These are phyloP conservation scores for Pythium folliculosum DNA, from an alignment of 352 stramenopile genomes.

Conservation along the genomic window DNA sequence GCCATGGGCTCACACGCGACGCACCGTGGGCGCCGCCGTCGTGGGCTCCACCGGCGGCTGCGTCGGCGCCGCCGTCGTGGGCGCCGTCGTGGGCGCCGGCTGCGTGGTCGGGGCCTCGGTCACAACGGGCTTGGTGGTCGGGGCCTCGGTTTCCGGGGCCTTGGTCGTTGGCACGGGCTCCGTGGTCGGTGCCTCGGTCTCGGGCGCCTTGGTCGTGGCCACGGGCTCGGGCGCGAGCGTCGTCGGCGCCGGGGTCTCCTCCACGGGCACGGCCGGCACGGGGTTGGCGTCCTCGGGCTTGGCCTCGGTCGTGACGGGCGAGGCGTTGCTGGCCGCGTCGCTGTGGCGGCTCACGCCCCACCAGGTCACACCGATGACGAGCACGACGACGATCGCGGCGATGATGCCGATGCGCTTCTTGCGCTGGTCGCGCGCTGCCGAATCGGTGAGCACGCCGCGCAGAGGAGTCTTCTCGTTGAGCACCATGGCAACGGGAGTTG, in stretches of 20 bases:
- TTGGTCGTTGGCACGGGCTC: not conserved
- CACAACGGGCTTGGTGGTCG: not conserved
- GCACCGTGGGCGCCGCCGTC: not conserved
- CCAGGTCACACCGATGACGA: slow-evolving; percentile 14
- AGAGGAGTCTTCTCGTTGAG: slow-evolving; percentile 25
- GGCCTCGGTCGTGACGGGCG: slow-evolving; percentile 18
- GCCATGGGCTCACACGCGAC: not conserved
- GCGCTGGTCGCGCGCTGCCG: slow-evolving; percentile 6
- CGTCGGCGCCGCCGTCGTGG: not conserved
- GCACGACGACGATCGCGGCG: slow-evolving; percentile 13
- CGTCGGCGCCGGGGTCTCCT: slow-evolving; percentile 3
- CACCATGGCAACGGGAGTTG: too few relatives aligned
- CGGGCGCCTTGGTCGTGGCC: slow-evolving; percentile 1
- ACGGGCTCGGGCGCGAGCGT: not conserved
- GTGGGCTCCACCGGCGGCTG: too few relatives aligned
- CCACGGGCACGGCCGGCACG: not conserved
- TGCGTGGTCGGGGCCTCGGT: too few relatives aligned
- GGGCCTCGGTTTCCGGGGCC: not conserved
- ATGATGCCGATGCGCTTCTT: slow-evolving; percentile 23
- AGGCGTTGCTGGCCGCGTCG: not conserved
- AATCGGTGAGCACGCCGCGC: slow-evolving; percentile 15
- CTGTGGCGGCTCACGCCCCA: slow-evolving; percentile 12
- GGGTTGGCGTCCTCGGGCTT: not conserved
- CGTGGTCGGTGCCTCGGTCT: not conserved
- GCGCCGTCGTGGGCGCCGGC: too few relatives aligned